phyloP scores from a whole-genome alignment of 1,139 yeast species.

The Blastobotrys aristatus region DNA sequence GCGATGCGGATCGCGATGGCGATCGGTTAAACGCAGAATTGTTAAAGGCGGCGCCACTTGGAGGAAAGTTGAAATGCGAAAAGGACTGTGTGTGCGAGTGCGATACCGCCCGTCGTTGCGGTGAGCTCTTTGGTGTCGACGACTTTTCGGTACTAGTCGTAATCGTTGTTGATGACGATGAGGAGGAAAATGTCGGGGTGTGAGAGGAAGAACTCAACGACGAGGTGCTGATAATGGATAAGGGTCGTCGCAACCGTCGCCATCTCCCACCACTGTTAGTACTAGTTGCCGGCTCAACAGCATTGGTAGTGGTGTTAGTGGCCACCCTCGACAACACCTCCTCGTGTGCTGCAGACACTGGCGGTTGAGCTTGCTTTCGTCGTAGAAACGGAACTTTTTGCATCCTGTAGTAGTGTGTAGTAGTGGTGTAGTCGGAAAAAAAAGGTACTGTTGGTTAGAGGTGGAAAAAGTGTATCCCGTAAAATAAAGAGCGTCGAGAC shows the following conservation, averaged over 20 bases:
- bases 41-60: neutral
- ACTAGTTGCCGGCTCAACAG: neutral
- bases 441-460: too few species aligned
- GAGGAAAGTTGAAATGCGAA: neutral
- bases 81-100: constrained; percentile 6
- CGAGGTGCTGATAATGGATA: constrained; percentile 10
- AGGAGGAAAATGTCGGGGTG: neutral
- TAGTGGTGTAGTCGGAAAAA: too few species aligned
- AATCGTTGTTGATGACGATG: neutral
- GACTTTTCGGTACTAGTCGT: neutral
- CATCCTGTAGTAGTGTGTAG: neutral
- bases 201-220: neutral
- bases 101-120: neutral
- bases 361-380: constrained; percentile 6
- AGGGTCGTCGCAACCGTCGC: constrained; percentile 13
- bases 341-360: neutral
- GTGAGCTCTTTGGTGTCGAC: neutral
- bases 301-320: neutral
- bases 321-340: neutral
- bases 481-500: too few species aligned
- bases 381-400: constrained; percentile 8
- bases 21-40: neutral
- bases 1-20: neutral
- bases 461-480: too few species aligned
- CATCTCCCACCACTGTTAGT: constrained; percentile 1